Percentiles rank a stretch among this genome's conserved stretches.
Conservation (phyloP, 164 flowering plant species). For the Akebia trifoliata region DNA sequence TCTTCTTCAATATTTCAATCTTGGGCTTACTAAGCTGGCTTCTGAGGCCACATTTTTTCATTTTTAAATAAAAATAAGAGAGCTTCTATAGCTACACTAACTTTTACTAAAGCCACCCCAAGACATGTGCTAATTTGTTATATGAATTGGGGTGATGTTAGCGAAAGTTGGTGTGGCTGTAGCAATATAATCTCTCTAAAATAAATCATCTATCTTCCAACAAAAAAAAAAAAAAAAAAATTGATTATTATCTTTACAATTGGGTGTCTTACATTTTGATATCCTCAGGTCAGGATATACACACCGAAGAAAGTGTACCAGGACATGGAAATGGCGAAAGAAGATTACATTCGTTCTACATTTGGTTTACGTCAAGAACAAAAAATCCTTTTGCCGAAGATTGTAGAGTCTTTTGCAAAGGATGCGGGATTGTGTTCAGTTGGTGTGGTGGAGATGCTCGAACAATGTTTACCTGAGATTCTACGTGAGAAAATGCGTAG, state of each 20-base stretch:
- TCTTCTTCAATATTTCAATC: not conserved
- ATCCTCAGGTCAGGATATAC: slow-evolving; percentile 69
- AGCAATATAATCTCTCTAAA: too few species aligned
- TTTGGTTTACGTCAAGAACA: slow-evolving; percentile 61
- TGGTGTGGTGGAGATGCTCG: slow-evolving; percentile 57
- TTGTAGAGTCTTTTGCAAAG: slow-evolving; percentile 70
- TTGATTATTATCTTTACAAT: too few species aligned
- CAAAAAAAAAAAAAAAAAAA: too few species aligned
- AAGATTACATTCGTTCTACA: slow-evolving; percentile 77
- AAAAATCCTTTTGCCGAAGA: slow-evolving; percentile 69
- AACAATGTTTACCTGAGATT: slow-evolving; percentile 55
- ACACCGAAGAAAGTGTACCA: slow-evolving; percentile 70
- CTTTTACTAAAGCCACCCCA: too few species aligned
- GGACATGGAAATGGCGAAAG: slow-evolving; percentile 81
- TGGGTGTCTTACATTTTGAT: slow-evolving; percentile 4
- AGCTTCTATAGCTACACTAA: too few species aligned
- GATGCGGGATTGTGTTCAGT: slow-evolving; percentile 53
- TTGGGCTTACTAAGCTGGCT: not conserved
- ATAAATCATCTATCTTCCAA: too few species aligned
- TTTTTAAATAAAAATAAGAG: too few species aligned
- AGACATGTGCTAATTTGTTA: too few species aligned
- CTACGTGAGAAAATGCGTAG: slow-evolving; percentile 43
- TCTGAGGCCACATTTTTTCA: too few species aligned
- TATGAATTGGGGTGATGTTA: too few species aligned
- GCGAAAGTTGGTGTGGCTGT: too few species aligned